A percentile compares a stretch with the other conserved stretches of the same genome.
These are phyloP conservation scores for Clonostachys solani DNA, from an alignment of 2,329 filamentous ascomycete genomes.

Conservation along the genomic window DNA sequence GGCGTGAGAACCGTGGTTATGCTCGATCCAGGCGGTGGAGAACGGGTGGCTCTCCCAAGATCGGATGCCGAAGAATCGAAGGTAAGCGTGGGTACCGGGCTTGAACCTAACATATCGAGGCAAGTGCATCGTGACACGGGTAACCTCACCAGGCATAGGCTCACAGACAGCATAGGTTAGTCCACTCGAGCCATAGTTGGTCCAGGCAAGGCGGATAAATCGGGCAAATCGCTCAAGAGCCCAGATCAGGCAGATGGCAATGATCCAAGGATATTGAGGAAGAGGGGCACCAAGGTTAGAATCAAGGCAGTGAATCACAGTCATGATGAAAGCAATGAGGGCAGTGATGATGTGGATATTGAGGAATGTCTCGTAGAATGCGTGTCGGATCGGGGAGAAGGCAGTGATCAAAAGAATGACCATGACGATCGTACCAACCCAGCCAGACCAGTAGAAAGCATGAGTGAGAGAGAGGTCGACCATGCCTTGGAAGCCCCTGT, in stretches of 20 bases:
- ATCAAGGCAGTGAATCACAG: slow-evolving; percentile 74
- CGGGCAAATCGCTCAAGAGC: slow-evolving; percentile 63
- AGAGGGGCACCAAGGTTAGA: slow-evolving; percentile 61
- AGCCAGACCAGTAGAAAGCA: slow-evolving; percentile 63
- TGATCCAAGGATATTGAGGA: slow-evolving; percentile 70
- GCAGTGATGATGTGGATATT: slow-evolving; percentile 79
- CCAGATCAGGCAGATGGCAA: slow-evolving; percentile 76
- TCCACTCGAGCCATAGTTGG: slow-evolving; percentile 57
- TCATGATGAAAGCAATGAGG: slow-evolving; percentile 60
- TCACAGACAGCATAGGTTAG: slow-evolving; percentile 64
- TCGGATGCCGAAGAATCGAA: slow-evolving; percentile 63
- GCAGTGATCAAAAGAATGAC: slow-evolving; percentile 64
- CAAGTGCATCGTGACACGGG: slow-evolving; percentile 65
- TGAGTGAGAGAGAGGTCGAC: slow-evolving; percentile 47
- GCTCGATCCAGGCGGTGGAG: slow-evolving; percentile 70
- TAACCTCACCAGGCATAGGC: slow-evolving; percentile 64
- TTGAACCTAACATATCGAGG: slow-evolving; percentile 62
- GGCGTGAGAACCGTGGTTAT: slow-evolving; percentile 37
- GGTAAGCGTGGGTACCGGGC: slow-evolving; percentile 71
- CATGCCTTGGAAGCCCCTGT: slow-evolving; percentile 58
- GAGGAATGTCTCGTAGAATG: slow-evolving; percentile 96
- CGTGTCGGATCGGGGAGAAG: slow-evolving; percentile 78
- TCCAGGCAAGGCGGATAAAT: slow-evolving; percentile 58
- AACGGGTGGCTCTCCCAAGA: slow-evolving; percentile 75
- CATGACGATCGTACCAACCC: slow-evolving; percentile 58